Evolutionary conservation across 768 basidiomycete species (phyloP).

Genomic region (Naganishia randhawae): DNA sequence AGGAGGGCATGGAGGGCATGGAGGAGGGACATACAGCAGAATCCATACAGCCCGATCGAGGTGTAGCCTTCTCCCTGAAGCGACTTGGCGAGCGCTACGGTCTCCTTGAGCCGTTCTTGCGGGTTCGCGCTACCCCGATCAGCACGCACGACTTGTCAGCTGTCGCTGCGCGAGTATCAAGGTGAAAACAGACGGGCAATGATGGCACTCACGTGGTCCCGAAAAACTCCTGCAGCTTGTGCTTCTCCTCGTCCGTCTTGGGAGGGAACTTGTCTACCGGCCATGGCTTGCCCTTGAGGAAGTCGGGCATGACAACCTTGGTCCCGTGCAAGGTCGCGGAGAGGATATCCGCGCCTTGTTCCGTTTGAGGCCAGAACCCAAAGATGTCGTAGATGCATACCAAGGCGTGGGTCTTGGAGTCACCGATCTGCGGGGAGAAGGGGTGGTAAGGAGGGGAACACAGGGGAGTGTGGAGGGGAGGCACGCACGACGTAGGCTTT

Average conservation of each 20-base stretch:
- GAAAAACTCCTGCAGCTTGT: constrained; percentile 61
- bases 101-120: constrained; percentile 56
- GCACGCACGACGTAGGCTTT: constrained; percentile 41
- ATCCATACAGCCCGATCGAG: constrained; percentile 55
- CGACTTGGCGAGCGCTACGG: constrained; percentile 56
- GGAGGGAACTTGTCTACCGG: constrained; percentile 59
- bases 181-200: no score
- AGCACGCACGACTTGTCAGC: no score
- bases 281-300: constrained; percentile 60
- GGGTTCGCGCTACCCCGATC: constrained; percentile 37
- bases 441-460: not conserved
- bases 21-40: constrained; percentile 35
- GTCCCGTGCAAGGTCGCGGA: constrained; percentile 55
- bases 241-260: constrained; percentile 56
- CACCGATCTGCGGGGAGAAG: constrained; percentile 9
- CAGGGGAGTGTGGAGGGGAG: not conserved
- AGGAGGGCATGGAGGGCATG: not conserved
- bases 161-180: no score
- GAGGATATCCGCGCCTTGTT: constrained; percentile 65
- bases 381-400: constrained; percentile 59
- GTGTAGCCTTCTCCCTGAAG: constrained; percentile 53
- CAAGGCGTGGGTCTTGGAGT: constrained; percentile 27
- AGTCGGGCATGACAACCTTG: constrained; percentile 65
- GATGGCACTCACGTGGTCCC: constrained; percentile 54
- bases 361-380: constrained; percentile 65